Percentiles rank a stretch among this genome's conserved stretches.
phyloP scores from a whole-genome alignment of 1,139 yeast genomes.

The Pichia sp. region DNA sequence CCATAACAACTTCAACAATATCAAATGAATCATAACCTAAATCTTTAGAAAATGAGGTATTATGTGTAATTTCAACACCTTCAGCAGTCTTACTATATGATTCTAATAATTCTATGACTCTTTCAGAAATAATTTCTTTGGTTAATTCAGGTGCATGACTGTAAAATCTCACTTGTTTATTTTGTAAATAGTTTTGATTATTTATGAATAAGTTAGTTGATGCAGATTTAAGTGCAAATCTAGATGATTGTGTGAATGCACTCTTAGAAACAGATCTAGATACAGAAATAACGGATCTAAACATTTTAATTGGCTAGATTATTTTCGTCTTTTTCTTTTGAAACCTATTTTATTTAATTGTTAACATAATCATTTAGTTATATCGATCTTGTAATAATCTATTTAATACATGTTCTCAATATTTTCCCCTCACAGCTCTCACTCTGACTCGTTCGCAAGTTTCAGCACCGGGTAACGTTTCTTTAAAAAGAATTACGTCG shows the following conservation, averaged over 20 bases:
- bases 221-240: slow-evolving; percentile 1
- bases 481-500: no score
- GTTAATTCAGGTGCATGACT: slow-evolving; percentile 62
- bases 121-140: slow-evolving; percentile 63
- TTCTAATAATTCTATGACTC: slow-evolving; percentile 73
- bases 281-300: slow-evolving; percentile 9
- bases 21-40: slow-evolving; percentile 84
- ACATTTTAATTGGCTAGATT: slow-evolving; percentile 4
- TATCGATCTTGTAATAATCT: no score
- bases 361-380: no score
- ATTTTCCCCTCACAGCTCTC: no score
- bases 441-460: no score
- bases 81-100: slow-evolving; percentile 65
- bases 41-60: slow-evolving; percentile 63
- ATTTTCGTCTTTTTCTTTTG: no score
- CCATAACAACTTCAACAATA: slow-evolving; percentile 85
- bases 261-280: slow-evolving; percentile 9
- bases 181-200: not conserved
- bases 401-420: no score
- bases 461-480: no score
- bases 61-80: slow-evolving; percentile 43
- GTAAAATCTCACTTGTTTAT: slow-evolving; percentile 38
- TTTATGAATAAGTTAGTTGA: slow-evolving; percentile 4
- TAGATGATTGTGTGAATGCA: not conserved
- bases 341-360: no score